phyloP scores from a whole-genome alignment of 78 protist genomes.

The Dictyostelium intermedium region DNA sequence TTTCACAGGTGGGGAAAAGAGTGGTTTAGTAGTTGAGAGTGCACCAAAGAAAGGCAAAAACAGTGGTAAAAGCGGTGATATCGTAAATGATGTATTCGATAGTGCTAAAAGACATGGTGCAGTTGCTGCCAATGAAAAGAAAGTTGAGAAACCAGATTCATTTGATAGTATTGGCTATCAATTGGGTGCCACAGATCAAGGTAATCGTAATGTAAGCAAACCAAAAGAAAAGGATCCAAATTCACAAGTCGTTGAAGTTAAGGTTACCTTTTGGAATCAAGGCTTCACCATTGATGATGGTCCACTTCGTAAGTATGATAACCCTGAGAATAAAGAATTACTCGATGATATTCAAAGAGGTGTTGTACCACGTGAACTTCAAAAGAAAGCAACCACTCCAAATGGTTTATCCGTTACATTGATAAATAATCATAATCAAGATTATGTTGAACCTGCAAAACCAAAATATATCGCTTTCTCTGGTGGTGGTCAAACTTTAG shows the following conservation, averaged over 20 bases:
- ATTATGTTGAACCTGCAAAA: conserved; percentile 58
- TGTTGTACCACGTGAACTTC: conserved; percentile 78
- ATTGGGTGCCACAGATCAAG: conserved; percentile 58
- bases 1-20: conserved; percentile 82
- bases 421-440: conserved; percentile 24
- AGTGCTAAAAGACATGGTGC: conserved; percentile 78
- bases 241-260: background rate
- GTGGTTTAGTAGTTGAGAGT: conserved; percentile 51
- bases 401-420: conserved; percentile 17
- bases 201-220: background rate
- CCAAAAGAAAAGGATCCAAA: conserved; percentile 2
- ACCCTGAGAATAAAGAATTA: conserved; percentile 77
- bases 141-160: background rate
- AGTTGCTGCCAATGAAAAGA: background rate
- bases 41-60: conserved; percentile 42
- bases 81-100: conserved; percentile 75
- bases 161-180: conserved; percentile 55
- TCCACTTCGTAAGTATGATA: conserved; percentile 69
- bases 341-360: conserved; percentile 66
- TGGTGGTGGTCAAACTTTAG: conserved; percentile 68
- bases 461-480: conserved; percentile 70
- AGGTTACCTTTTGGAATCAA: conserved; percentile 83
- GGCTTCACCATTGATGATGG: conserved; percentile 91
- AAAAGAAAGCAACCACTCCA: conserved; percentile 12
- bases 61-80: conserved; percentile 1